Evolutionary conservation across 2,329 filamentous ascomycete species (phyloP).

Genomic region (Thermothelomyces thermophilus): DNA sequence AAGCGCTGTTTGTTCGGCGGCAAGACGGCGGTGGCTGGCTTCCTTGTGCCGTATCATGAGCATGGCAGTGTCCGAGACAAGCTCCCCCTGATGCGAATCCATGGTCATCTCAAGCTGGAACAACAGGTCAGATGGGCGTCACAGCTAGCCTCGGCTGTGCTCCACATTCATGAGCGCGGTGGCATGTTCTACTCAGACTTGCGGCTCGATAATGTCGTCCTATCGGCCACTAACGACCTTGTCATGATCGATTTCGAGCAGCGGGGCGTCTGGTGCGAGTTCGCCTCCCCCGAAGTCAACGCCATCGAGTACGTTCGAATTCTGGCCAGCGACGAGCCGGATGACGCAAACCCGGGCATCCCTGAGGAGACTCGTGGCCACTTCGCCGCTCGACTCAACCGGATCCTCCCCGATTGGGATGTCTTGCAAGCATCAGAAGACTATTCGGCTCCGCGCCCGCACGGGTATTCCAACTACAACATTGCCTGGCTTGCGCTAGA

Average conservation of each 20-base stretch:
- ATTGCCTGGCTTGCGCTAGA: constrained; percentile 50
- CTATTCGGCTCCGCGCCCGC: constrained; percentile 28
- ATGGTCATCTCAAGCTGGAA: constrained; percentile 35
- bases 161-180: constrained; percentile 42
- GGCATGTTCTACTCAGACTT: constrained; percentile 51
- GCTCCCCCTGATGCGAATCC: constrained; percentile 45
- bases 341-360: constrained; percentile 29
- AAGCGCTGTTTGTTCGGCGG: constrained; percentile 51
- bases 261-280: constrained; percentile 56
- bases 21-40: constrained; percentile 50
- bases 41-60: constrained; percentile 48
- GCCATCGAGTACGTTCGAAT: constrained; percentile 52
- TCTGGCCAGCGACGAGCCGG: constrained; percentile 41
- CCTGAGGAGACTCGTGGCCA: constrained; percentile 33
- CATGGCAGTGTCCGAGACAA: constrained; percentile 51
- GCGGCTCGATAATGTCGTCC: constrained; percentile 53
- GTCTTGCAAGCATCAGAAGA: constrained; percentile 35
- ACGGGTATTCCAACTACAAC: constrained; percentile 40
- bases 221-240: constrained; percentile 40
- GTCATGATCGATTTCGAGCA: constrained; percentile 59
- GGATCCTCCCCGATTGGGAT: constrained; percentile 43
- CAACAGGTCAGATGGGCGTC: constrained; percentile 48
- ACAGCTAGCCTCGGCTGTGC: constrained; percentile 46
- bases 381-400: constrained; percentile 37
- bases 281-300: constrained; percentile 54